Base-by-base conservation (phyloP, 257 asterid genomes). In the Primulina huaijiensis region DNA sequence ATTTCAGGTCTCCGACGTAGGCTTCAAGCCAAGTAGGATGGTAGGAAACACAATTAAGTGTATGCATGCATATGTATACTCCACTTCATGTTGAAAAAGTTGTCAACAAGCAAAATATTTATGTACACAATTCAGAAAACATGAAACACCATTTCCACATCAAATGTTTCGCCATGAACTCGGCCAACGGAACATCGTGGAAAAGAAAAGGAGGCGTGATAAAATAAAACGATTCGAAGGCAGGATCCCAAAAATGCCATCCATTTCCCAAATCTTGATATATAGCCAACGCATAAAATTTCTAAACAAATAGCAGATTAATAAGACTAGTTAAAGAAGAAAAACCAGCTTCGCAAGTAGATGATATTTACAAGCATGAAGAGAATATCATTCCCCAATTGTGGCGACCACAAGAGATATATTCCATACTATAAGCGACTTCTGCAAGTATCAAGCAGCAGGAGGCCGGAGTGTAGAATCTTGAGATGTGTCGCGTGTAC, bases 401-500 rank as follows among this genome's bases (percentile, higher is more conserved):
- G 70, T 72, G 20, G 16, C 56, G 2, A 66, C 2, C 50, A 33
- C 3, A 50, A 71, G 43, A 43, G 74, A 79, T 68, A 12, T 43
- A 38, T 3, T 10, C 16, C 50, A 38, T 9, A 38, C 5, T 9
- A 38, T 38, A 10, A 38, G 14, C 50, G 10, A 63, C 60, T 34
- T 50, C 37, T 62, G 65, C 70, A 69, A 46, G 62, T 53, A 71
- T 81, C 82, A 92, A 67, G 96, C 98, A 63, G 98, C 98, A 57
- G 94, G 98, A 40, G 97, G 90, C 83, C 94, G 73, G 71, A 86
- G 89, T 79, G 72, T 79, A 37, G 85, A 92, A 82, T 92, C 98
- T 76, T 83, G 88, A 74, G 96, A 83, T 17, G 96, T 83, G 70
- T 92, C 96, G 17, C 93, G 80, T 1, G 80, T 68, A 60, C 92